These are phyloP conservation scores for Nemania serpens DNA, from an alignment of 2,329 filamentous ascomycete species.

Conservation along the genomic window DNA sequence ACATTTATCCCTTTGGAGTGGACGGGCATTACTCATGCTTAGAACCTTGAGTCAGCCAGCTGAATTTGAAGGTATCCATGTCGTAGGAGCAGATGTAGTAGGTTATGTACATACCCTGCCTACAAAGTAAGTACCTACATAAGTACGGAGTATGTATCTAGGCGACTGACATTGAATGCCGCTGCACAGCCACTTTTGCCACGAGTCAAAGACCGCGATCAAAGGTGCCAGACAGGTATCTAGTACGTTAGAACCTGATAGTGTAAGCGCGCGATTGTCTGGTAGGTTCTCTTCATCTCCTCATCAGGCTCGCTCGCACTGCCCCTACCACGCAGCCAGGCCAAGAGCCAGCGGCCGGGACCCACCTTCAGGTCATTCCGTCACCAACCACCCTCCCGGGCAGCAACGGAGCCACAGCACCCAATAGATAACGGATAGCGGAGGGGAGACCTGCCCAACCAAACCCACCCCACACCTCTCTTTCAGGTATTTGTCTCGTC, in stretches of 20 bases:
- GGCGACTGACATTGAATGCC: too few relatives aligned
- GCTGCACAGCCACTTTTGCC: not conserved
- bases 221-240: too few relatives aligned
- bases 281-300: not conserved
- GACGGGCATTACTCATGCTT: too few relatives aligned
- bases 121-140: not conserved
- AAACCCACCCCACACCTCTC: conserved; percentile 4
- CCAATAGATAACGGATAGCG: conserved; percentile 5
- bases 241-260: too few relatives aligned
- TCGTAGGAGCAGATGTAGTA: too few relatives aligned
- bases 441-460: not conserved
- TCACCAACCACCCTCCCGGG: not conserved
- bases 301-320: too few relatives aligned
- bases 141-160: not conserved
- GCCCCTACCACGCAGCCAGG: too few relatives aligned
- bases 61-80: too few relatives aligned
- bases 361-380: not conserved
- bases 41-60: too few relatives aligned
- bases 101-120: too few relatives aligned
- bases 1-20: too few relatives aligned
- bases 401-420: not conserved
- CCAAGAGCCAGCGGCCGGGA: too few relatives aligned
- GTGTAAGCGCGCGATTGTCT: not conserved
- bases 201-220: not conserved
- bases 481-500: conserved; percentile 24